A percentile compares a stretch with the other conserved stretches of the same genome.
These are phyloP conservation scores for Patellifolia procumbens DNA, from an alignment of 179 eudicot genomes.

Conservation along the genomic window DNA sequence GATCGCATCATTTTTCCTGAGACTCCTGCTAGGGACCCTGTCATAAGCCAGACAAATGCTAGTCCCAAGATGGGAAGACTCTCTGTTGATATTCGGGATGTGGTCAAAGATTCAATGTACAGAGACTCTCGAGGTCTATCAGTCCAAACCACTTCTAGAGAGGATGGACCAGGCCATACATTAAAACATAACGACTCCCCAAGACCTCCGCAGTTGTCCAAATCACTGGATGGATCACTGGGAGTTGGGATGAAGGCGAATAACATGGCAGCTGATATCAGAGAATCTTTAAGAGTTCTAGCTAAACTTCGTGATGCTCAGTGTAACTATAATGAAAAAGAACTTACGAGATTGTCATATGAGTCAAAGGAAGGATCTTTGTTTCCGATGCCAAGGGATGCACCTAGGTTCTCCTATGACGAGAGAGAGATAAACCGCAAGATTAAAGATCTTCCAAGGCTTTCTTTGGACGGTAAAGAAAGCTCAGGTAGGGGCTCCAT, in stretches of 20 bases:
- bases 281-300: slow-evolving; percentile 53
- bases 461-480: slow-evolving; percentile 79
- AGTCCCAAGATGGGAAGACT: slow-evolving; percentile 54
- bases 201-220: slow-evolving; percentile 46
- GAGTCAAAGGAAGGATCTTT: slow-evolving; percentile 48
- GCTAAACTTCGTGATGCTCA: slow-evolving; percentile 63
- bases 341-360: slow-evolving; percentile 40
- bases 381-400: slow-evolving; percentile 44
- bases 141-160: slow-evolving; percentile 47
- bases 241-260: slow-evolving; percentile 34
- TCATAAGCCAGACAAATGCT: slow-evolving; percentile 49
- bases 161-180: slow-evolving; percentile 40
- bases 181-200: slow-evolving; percentile 62
- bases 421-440: slow-evolving; percentile 63
- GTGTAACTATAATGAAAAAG: slow-evolving; percentile 55
- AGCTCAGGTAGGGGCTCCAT: slow-evolving; percentile 44
- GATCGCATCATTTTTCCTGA: slow-evolving; percentile 64
- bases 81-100: slow-evolving; percentile 74
- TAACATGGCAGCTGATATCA: slow-evolving; percentile 48
- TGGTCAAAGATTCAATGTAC: slow-evolving; percentile 91
- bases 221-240: slow-evolving; percentile 40
- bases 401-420: slow-evolving; percentile 71
- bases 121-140: slow-evolving; percentile 63
- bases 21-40: slow-evolving; percentile 52
- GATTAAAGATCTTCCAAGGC: slow-evolving; percentile 73